Conservation (phyloP, 2,329 filamentous ascomycete genomes). For the Botrytis squamosa region DNA sequence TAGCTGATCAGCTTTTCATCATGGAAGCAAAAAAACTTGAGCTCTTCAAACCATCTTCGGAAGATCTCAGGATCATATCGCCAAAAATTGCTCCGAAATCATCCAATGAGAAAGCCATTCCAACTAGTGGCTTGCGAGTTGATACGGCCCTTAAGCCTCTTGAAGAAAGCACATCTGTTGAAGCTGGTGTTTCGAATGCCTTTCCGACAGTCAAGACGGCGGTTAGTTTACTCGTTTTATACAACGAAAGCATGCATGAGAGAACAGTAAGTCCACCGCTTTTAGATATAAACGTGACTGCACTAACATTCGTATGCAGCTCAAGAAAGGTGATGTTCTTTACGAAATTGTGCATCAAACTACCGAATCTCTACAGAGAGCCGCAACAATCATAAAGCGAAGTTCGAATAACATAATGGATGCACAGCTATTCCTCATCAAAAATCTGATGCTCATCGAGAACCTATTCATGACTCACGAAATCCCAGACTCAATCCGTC, state of each 20-base stretch:
- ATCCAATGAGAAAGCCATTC: neutral
- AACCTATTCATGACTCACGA: slow-evolving; percentile 95
- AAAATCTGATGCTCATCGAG: slow-evolving; percentile 91
- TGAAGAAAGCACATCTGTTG: slow-evolving; percentile 57
- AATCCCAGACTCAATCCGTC: slow-evolving; percentile 66
- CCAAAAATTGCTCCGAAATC: neutral
- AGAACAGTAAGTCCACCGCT: slow-evolving; percentile 34
- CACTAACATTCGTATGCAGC: slow-evolving; percentile 26
- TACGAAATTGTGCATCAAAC: slow-evolving; percentile 88
- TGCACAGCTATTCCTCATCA: slow-evolving; percentile 87
- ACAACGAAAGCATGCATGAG: slow-evolving; percentile 47
- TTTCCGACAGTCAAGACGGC: slow-evolving; percentile 58
- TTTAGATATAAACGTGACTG: neutral
- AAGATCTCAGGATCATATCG: slow-evolving; percentile 31
- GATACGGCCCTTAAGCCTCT: slow-evolving; percentile 38
- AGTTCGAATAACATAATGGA: slow-evolving; percentile 62
- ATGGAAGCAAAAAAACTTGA: slow-evolving; percentile 37
- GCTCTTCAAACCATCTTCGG: slow-evolving; percentile 35
- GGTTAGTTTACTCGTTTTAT: slow-evolving; percentile 58
- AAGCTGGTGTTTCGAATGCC: slow-evolving; percentile 55
- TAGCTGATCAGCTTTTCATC: slow-evolving; percentile 36
- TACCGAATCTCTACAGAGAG: slow-evolving; percentile 76
- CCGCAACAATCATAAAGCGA: slow-evolving; percentile 67
- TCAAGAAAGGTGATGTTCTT: slow-evolving; percentile 54
- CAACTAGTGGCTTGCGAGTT: slow-evolving; percentile 16